phyloP scores from a whole-genome alignment of 371 early-diverging fungal genomes.

The Lichtheimia hyalospora region DNA sequence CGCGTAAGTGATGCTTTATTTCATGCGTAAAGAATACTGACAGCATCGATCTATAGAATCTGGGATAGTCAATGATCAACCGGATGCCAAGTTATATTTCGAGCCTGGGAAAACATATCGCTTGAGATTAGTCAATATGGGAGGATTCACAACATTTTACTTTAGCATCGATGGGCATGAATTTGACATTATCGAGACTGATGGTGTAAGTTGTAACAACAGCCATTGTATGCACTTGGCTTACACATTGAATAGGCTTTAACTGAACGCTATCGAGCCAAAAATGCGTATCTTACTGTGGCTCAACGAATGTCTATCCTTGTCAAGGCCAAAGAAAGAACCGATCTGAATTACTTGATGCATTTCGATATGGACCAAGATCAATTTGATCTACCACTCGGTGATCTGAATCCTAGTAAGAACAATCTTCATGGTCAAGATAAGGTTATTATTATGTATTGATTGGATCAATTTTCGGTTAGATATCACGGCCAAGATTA shows the following conservation, averaged over 20 bases:
- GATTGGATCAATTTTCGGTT: background rate
- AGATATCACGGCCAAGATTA: constrained; percentile 50
- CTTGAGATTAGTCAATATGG: constrained; percentile 59
- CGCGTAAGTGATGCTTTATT: background rate
- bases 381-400: constrained; percentile 68
- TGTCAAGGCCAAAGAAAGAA: constrained; percentile 59
- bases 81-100: constrained; percentile 18
- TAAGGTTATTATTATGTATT: background rate
- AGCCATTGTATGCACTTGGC: background rate
- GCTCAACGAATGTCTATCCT: constrained; percentile 70
- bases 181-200: constrained; percentile 76
- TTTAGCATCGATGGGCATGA: constrained; percentile 75
- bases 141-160: constrained; percentile 64
- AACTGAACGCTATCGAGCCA: constrained; percentile 48
- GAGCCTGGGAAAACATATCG: constrained; percentile 31
- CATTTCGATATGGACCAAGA: constrained; percentile 74
- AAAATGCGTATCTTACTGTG: constrained; percentile 51
- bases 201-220: constrained; percentile 48
- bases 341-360: constrained; percentile 60
- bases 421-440: background rate
- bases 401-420: constrained; percentile 42
- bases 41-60: constrained; percentile 14
- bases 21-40: background rate
- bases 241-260: constrained; percentile 20
- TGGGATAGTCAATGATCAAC: constrained; percentile 51